Base-by-base conservation (phyloP, 768 basidiomycete species). In the Leucosporidium creatinivorum region DNA sequence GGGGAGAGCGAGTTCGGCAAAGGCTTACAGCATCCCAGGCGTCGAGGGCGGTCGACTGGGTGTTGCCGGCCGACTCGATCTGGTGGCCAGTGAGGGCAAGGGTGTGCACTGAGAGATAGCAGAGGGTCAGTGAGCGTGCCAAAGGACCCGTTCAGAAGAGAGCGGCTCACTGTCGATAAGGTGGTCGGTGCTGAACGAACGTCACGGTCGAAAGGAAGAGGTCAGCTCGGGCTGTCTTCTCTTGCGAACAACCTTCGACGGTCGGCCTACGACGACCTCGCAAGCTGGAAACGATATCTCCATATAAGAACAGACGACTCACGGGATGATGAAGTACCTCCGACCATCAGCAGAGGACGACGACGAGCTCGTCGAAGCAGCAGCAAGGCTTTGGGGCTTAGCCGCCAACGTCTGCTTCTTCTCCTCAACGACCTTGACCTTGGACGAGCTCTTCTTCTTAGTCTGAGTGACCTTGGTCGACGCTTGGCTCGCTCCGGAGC, bases 41-140 rank as follows among this genome's bases (percentile, higher is more conserved):
- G 52, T 62, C 61, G 18, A 62, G 61, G 0, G 61, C 61, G 9
- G 61, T 62, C 17, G 61, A 62, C 52, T 62, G 61, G 4, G 61
- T 52, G 50, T 31, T 31, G 61, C 18, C 52, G 13, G 39, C 39
- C 1, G 52, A 55, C 25, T 51, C 52, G 52, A 62, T 62, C 30
- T 54, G 9, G 39, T 62, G 61, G 31, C 61, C 61, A 26, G 61
- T 62, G 51, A 62, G 61, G 5, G 61, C 61, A 18, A 62, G 51
- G 25, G 61, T 62, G 39, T 55, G 61, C 61, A 62, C 61, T 62
- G 39, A 13, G 18, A 49, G 4, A 17, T 17, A 13, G 15, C 8
- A 17, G 15, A 44, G 2, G 15, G 39, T 44, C 39, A 44, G 6
- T 44, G 33, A 28, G 33, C 21, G n/a, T 10, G 39, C 1, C 21